These are phyloP conservation scores for Pythium diclinum DNA, from an alignment of 352 stramenopile genomes.

Conservation along the genomic window DNA sequence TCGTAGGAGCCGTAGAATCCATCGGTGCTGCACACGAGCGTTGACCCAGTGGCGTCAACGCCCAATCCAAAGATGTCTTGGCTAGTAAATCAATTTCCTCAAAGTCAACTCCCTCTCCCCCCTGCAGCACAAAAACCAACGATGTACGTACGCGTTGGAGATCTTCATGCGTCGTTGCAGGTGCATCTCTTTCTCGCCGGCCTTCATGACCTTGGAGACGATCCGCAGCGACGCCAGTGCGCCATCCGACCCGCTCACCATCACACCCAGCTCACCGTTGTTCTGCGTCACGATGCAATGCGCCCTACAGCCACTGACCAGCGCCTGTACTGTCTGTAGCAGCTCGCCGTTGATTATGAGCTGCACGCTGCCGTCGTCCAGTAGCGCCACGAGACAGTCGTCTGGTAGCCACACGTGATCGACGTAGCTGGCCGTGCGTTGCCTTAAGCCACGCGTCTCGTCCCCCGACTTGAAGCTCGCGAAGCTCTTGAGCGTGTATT, in stretches of 20 bases:
- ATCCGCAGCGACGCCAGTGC: slow-evolving; percentile 60
- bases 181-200: slow-evolving; percentile 66
- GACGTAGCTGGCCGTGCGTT: slow-evolving; percentile 43
- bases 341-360: slow-evolving; percentile 73
- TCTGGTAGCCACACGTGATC: slow-evolving; percentile 73
- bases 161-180: slow-evolving; percentile 60
- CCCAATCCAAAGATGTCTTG: slow-evolving; percentile 43
- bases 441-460: slow-evolving; percentile 46
- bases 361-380: slow-evolving; percentile 73
- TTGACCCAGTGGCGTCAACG: slow-evolving; percentile 45
- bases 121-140: neutral
- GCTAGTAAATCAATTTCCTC: slow-evolving; percentile 18
- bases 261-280: slow-evolving; percentile 55
- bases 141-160: slow-evolving; percentile 33
- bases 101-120: neutral
- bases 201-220: slow-evolving; percentile 48
- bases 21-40: slow-evolving; percentile 62
- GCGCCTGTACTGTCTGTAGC: slow-evolving; percentile 52
- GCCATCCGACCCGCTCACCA: slow-evolving; percentile 55
- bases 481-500: slow-evolving; percentile 67
- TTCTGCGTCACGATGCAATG: slow-evolving; percentile 41
- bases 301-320: neutral
- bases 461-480: slow-evolving; percentile 77
- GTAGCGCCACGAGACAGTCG: slow-evolving; percentile 60
- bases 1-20: slow-evolving; percentile 63